Evolutionary conservation across 768 basidiomycete genomes (phyloP).

Genomic region (Suillus occidentalis): DNA sequence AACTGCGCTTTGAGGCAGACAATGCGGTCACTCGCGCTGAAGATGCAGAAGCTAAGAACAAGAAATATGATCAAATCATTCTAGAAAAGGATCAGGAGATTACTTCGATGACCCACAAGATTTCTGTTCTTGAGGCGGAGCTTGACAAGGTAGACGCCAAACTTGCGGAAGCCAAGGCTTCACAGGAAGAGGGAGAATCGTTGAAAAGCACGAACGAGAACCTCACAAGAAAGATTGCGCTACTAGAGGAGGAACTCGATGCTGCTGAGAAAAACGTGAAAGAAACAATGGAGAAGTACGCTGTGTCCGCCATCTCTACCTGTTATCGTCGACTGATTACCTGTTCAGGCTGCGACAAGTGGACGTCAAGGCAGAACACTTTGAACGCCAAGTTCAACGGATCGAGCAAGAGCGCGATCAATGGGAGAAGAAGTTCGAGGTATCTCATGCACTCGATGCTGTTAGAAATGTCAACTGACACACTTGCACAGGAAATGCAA

Average conservation of each 20-base stretch:
- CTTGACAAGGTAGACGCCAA: conserved; percentile 71
- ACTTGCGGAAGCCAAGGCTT: conserved; percentile 63
- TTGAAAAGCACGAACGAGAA: conserved; percentile 73
- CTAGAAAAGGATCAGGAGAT: conserved; percentile 87
- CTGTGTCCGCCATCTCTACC: conserved; percentile 20
- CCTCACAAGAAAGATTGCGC: conserved; percentile 78
- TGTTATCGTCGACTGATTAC: conserved; percentile 21
- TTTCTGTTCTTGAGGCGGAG: conserved; percentile 61
- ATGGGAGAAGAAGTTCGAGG: conserved; percentile 96
- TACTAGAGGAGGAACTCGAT: conserved; percentile 95
- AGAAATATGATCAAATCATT: conserved; percentile 68
- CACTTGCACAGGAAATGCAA: conserved; percentile 56
- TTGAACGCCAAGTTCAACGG: conserved; percentile 86
- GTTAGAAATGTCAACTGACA: conserved; percentile 7
- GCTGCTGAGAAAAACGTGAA: conserved; percentile 94
- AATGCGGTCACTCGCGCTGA: conserved; percentile 80
- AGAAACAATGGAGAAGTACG: conserved; percentile 95
- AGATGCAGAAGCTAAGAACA: conserved; percentile 79
- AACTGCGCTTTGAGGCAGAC: conserved; percentile 86
- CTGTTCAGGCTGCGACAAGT: conserved; percentile 81
- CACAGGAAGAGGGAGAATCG: conserved; percentile 64
- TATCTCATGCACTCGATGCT: conserved; percentile 26
- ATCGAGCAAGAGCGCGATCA: conserved; percentile 88
- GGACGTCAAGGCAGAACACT: conserved; percentile 98
- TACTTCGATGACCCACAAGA: conserved; percentile 71